phyloP scores from a whole-genome alignment of 2,329 filamentous ascomycete species.

The Rachicladosporium sp. region DNA sequence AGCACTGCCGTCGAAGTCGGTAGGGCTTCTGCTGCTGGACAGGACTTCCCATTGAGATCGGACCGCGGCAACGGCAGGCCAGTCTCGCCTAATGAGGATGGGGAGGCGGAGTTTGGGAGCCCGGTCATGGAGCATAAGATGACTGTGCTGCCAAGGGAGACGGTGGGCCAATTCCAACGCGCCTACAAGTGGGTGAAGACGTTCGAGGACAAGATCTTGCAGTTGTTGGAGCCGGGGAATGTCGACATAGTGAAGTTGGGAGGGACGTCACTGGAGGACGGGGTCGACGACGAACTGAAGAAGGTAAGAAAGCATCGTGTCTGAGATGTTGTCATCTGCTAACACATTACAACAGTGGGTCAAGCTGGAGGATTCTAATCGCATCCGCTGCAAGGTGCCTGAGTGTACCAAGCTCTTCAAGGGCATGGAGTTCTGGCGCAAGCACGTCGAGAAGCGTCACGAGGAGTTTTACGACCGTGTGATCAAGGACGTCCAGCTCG shows the following conservation, averaged over 20 bases:
- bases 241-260: slow-evolving; percentile 84
- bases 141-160: slow-evolving; percentile 28
- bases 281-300: slow-evolving; percentile 68
- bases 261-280: slow-evolving; percentile 75
- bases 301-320: slow-evolving; percentile 36
- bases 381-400: slow-evolving; percentile 91
- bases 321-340: neutral
- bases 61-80: slow-evolving; percentile 33
- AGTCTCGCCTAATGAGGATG: slow-evolving; percentile 32
- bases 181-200: slow-evolving; percentile 99
- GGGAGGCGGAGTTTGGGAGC: slow-evolving; percentile 16
- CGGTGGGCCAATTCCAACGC: slow-evolving; percentile 73
- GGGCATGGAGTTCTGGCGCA: slow-evolving; percentile 91
- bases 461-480: slow-evolving; percentile 71
- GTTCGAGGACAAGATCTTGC: slow-evolving; percentile 90
- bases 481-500: slow-evolving; percentile 73
- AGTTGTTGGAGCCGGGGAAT: slow-evolving; percentile 80
- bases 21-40: slow-evolving; percentile 67
- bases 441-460: slow-evolving; percentile 95
- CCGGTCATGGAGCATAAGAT: slow-evolving; percentile 59
- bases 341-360: slow-evolving; percentile 41
- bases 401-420: slow-evolving; percentile 97
- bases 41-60: slow-evolving; percentile 66
- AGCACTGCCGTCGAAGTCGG: slow-evolving; percentile 74
- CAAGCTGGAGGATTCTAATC: slow-evolving; percentile 95